phyloP scores from a whole-genome alignment of 2,329 filamentous ascomycete genomes.

The Aspergillus felis region DNA sequence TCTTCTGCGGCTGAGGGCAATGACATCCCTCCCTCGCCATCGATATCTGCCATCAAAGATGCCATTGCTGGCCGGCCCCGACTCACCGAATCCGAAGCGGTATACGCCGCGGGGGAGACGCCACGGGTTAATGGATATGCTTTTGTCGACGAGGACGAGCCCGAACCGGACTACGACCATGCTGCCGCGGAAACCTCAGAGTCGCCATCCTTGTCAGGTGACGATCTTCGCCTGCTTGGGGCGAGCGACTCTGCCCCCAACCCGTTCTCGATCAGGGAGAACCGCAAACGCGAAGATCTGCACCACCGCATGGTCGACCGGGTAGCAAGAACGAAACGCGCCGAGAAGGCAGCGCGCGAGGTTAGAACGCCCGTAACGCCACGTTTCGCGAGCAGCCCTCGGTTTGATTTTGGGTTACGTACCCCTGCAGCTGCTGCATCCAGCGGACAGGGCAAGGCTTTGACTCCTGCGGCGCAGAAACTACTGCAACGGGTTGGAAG shows the following conservation, averaged over 20 bases:
- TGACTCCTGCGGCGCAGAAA: conserved; percentile 44
- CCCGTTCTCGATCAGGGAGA: conserved; percentile 74
- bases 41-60: conserved; percentile 76
- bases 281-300: conserved; percentile 71
- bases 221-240: conserved; percentile 40
- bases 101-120: conserved; percentile 66
- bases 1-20: conserved; percentile 27
- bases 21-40: conserved; percentile 69
- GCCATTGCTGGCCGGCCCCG: conserved; percentile 73
- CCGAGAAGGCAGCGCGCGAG: conserved; percentile 56
- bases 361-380: conserved; percentile 48
- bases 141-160: conserved; percentile 76
- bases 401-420: conserved; percentile 30
- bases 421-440: conserved; percentile 19
- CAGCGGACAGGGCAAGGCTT: conserved; percentile 25
- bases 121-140: conserved; percentile 90
- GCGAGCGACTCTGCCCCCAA: conserved; percentile 55
- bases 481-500: conserved; percentile 37
- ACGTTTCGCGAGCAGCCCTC: conserved; percentile 39
- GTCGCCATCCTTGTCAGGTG: neutral
- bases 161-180: conserved; percentile 22
- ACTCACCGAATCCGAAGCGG: conserved; percentile 55
- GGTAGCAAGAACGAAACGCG: conserved; percentile 68
- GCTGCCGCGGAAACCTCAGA: neutral
- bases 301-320: conserved; percentile 85